Evolutionary conservation across 2,329 filamentous ascomycete species (phyloP), one percentile per base, ranked within the genome.

Genomic region (Fusarium proliferatum): DNA sequence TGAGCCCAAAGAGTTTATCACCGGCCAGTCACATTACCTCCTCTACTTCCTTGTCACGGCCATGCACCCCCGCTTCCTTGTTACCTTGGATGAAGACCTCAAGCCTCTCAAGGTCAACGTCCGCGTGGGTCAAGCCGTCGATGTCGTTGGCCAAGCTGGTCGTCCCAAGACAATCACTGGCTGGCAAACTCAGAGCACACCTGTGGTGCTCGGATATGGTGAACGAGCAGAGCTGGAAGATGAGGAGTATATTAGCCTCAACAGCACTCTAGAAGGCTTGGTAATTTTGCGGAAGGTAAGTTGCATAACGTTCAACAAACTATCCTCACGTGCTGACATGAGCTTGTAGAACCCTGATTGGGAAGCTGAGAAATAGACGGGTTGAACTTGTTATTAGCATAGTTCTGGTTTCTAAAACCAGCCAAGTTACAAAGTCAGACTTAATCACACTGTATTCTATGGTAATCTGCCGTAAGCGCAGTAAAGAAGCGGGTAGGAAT

Each of bases 141-240:
- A 99, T 81, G 95, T 99, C 46, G 96, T 99, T 45, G 97, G 96
- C 58, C 96, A 98, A 83, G 96, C 97, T 17, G 96, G 96, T 81
- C 90, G 96, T 72, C 96, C 96, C 76, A 98, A 99, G 92, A 99
- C 96, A 5, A 99, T 99, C 79, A 99, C 96, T 15, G 96, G 96
- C 60, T 99, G 96, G 96, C 96, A 99, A 85, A 99, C 96, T 75
- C 96, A 99, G 87, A 98, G 94, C 86, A 99, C 96, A n/a, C 96
- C 96, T 2, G 96, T 99, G 52, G 87, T 99, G 67, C 86, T 99
- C 78, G 92, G 94, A n/a, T 93, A 97, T 80, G 96, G 97, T 36
- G 96, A 99, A 87, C 89, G 97, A 78, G 96, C 96, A 15, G 96
- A 99, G 86, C 86, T 99, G 57, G 96, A 99, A 83, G 96, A 99